phyloP scores from a whole-genome alignment of 257 asterid genomes.

The Solanum chmielewskii region DNA sequence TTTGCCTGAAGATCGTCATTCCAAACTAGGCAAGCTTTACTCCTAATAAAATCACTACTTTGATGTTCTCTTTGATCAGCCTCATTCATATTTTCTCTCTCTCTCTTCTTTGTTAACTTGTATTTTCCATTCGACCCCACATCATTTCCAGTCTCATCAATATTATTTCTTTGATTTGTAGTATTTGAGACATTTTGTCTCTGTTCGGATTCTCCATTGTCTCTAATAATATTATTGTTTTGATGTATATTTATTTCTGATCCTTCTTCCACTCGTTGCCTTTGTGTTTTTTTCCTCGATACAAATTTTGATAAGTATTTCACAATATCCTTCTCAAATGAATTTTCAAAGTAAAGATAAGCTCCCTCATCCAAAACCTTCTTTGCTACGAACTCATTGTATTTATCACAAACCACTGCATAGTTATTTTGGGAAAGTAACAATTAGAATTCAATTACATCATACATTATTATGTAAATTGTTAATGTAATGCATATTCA shows the following conservation, averaged over 20 bases:
- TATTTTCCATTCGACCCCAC: not conserved
- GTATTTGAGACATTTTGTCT: not conserved
- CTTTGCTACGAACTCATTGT: not conserved
- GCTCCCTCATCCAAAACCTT: not conserved
- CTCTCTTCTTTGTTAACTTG: not conserved
- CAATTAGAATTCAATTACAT: too few species aligned
- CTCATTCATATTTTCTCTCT: not conserved
- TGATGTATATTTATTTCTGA: not conserved
- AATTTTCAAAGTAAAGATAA: not conserved
- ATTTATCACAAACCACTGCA: not conserved
- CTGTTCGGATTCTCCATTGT: not conserved
- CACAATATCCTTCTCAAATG: not conserved
- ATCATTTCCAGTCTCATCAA: not conserved
- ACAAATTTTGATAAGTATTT: not conserved
- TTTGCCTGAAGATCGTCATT: not conserved
- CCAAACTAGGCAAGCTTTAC: not conserved
- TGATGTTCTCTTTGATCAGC: not conserved
- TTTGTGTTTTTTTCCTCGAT: not conserved
- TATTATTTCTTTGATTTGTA: not conserved
- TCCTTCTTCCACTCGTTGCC: not conserved
- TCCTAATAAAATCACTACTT: not conserved
- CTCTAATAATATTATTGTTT: not conserved
- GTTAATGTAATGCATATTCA: not conserved
- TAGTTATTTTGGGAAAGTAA: too few species aligned
- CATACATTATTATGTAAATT: not conserved